A percentile compares a stretch with the other conserved stretches of the same genome.
Evolutionary conservation across 1,284 basidiomycete species (phyloP).

Genomic region (Naganishia sp.): DNA sequence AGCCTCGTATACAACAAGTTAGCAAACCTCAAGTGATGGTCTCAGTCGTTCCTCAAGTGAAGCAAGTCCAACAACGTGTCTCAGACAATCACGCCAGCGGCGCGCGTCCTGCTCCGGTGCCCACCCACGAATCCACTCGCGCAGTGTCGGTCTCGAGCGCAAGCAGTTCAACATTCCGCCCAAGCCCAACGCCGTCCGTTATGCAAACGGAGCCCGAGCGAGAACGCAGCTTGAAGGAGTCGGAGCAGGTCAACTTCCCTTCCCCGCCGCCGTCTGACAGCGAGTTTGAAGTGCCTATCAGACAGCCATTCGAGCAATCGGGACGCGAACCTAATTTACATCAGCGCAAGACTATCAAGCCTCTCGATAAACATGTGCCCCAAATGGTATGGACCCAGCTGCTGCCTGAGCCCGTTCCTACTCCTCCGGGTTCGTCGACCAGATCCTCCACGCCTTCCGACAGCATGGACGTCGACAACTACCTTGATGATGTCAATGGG

Average conservation of each 20-base stretch:
- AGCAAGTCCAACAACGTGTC: neutral
- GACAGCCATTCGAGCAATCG: slow-evolving; percentile 14
- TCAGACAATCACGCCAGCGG: neutral
- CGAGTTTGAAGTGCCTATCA: slow-evolving; percentile 8
- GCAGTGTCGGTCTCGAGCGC: slow-evolving; percentile 12
- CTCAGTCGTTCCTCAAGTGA: neutral
- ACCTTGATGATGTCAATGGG: neutral
- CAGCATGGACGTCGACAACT: neutral
- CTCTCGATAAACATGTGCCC: neutral
- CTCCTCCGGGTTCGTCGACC: slow-evolving; percentile 11
- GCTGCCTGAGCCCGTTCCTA: slow-evolving; percentile 4
- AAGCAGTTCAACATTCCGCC: slow-evolving; percentile 14
- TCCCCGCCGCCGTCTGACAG: slow-evolving; percentile 22
- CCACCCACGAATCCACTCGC: neutral
- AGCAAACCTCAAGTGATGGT: neutral
- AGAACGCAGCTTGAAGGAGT: slow-evolving; percentile 3
- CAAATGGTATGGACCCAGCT: slow-evolving; percentile 23
- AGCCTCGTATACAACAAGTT: neutral
- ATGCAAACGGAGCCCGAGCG: slow-evolving; percentile 3
- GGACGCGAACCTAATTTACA: neutral
- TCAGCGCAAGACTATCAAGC: neutral
- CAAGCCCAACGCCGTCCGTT: neutral
- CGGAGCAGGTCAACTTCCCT: slow-evolving; percentile 3
- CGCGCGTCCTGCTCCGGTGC: neutral
- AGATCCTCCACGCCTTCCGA: slow-evolving; percentile 3